Evolutionary conservation across 2,329 filamentous ascomycete species (phyloP).

Genomic region (Neopestalotiopsis sp.): DNA sequence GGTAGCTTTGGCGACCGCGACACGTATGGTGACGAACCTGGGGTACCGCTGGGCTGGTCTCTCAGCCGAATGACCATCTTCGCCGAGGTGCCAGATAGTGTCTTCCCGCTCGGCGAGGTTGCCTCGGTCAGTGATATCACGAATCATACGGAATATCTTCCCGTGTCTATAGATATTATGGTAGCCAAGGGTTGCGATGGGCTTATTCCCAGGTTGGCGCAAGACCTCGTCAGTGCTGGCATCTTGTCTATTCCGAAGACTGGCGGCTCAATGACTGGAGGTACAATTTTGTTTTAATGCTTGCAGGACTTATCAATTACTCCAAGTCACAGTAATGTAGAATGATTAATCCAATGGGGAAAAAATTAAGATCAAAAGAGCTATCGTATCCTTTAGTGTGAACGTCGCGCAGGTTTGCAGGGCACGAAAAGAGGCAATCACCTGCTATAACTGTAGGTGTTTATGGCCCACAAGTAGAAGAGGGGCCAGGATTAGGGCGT

Average conservation of each 20-base stretch:
- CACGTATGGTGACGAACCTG: slow-evolving; percentile 45
- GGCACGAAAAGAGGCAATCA: no score
- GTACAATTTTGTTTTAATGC: slow-evolving; percentile 2
- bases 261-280: slow-evolving; percentile 40
- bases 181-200: slow-evolving; percentile 66
- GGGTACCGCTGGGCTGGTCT: slow-evolving; percentile 52
- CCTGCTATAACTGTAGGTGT: no score
- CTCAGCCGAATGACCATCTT: slow-evolving; percentile 40
- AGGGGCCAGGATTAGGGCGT: no score
- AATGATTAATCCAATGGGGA: no score
- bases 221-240: slow-evolving; percentile 54
- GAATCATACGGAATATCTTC: slow-evolving; percentile 54
- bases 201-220: slow-evolving; percentile 59
- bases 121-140: slow-evolving; percentile 36
- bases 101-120: slow-evolving; percentile 49
- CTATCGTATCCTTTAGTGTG: no score
- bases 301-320: no score
- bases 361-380: no score
- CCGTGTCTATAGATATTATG: slow-evolving; percentile 63
- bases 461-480: no score
- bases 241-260: slow-evolving; percentile 51
- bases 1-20: slow-evolving; percentile 36
- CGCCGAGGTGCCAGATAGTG: slow-evolving; percentile 46
- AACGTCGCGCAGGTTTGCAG: no score
- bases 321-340: no score